Evolutionary conservation across 176 grass and related monocot genomes (phyloP), one percentile per base, ranked within the genome.

Genomic region (sorghum (Sorghum bicolor)): DNA sequence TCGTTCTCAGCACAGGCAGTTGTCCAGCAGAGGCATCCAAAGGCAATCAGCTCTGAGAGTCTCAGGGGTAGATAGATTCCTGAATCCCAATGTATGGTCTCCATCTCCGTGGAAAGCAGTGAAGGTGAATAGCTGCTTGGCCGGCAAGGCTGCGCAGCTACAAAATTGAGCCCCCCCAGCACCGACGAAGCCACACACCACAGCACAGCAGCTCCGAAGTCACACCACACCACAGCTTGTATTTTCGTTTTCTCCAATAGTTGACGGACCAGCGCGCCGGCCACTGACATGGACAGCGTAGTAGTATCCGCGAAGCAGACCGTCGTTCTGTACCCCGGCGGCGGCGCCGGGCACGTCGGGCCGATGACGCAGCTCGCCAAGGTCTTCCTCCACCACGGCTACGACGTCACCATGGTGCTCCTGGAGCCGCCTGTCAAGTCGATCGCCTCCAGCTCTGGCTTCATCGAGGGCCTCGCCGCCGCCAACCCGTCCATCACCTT

Each of bases 401-500:
- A 33, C 61, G 71, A 64, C 61, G 82, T 84, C 41, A 76, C 61
- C 60, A 66, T 84, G 60, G 41, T 84, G 60, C 72, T 84, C 43
- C 6, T 76, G 3, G 58, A 65, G 71, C 55, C 72, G 43, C 82
- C 82, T 0, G 5, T 84, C 41, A 84, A 66, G 77, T 79, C 77
- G 4, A n/a, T n/a, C 8, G 58, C 63, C 11, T 67, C 40, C 39
- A 25, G 57, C 40, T 17, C 25, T 50, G 41, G 78, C 75, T 57
- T 83, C 62, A 41, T 88, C 39, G 66, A 89, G 32, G 22, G 78
- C 31, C 36, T 92, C 64, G 75, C 83, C 38, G 33, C 82, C 53
- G 62, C 82, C 53, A 92, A 86, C 36, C 86, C 86, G 2, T 55
- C 67, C 60, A 86, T 92, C 44, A 79, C 67, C 41, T 89, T 92